Conservation (phyloP, 306 rosid genomes). For the Macrotyloma uniflorum region DNA sequence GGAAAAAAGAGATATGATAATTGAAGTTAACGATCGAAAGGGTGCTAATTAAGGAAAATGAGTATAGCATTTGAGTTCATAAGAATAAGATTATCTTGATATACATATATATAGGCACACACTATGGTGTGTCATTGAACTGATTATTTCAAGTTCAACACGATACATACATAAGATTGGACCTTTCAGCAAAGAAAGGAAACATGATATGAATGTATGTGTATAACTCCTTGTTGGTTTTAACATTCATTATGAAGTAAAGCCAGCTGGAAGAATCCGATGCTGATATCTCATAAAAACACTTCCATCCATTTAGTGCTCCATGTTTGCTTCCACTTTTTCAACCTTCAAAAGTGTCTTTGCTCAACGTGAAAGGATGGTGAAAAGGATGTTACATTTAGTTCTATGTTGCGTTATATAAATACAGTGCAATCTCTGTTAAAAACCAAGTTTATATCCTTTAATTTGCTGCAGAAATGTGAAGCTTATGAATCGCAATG, state of each 20-base stretch:
- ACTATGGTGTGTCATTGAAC: background rate
- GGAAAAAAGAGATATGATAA: background rate
- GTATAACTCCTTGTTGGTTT: background rate
- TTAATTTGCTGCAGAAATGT: no score
- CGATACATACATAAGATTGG: background rate
- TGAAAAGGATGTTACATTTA: background rate
- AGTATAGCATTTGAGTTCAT: background rate
- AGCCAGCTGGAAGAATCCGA: conserved; percentile 22
- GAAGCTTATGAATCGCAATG: no score
- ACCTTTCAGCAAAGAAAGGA: conserved; percentile 23
- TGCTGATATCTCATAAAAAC: background rate
- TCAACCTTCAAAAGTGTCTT: background rate
- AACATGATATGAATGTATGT: conserved; percentile 9
- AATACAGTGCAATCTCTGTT: no score
- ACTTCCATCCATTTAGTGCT: background rate
- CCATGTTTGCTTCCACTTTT: background rate
- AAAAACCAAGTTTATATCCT: no score
- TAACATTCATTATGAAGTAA: background rate
- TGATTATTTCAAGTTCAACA: background rate
- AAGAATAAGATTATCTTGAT: background rate
- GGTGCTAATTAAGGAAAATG: background rate
- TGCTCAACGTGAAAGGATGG: background rate
- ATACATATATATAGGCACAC: background rate
- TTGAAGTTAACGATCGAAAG: background rate
- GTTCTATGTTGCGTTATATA: background rate